Conservation (phyloP, 371 early-diverging fungal species). For the Rhizopus sp. region DNA sequence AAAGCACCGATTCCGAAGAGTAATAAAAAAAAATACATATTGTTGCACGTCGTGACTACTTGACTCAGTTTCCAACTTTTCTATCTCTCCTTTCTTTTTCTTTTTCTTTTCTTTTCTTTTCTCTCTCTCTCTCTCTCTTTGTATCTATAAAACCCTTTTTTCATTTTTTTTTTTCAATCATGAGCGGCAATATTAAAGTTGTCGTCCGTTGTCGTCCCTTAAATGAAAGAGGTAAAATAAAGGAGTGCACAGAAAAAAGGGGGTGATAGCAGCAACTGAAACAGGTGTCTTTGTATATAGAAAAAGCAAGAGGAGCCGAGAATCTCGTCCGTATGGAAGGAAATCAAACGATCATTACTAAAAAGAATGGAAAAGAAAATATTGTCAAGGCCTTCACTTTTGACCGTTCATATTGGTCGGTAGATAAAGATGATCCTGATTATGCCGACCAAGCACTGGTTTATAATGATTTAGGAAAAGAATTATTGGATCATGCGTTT, state of each 20-base stretch:
- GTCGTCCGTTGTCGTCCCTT: slow-evolving; percentile 83
- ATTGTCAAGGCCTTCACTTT: slow-evolving; percentile 70
- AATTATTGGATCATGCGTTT: slow-evolving; percentile 82
- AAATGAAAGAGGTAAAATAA: slow-evolving; percentile 65
- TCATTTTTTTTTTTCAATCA: slow-evolving; percentile 26
- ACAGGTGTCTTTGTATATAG: slow-evolving; percentile 23
- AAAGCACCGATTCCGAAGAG: slow-evolving; percentile 22
- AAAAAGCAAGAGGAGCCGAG: slow-evolving; percentile 58
- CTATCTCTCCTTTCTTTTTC: not conserved
- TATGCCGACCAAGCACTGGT: slow-evolving; percentile 77
- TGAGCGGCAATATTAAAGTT: slow-evolving; percentile 69
- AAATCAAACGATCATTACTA: slow-evolving; percentile 65
- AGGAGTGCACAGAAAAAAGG: not conserved
- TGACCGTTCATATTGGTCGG: slow-evolving; percentile 84
- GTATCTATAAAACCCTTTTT: slow-evolving; percentile 4
- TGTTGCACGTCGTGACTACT: too few relatives aligned
- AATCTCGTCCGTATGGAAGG: slow-evolving; percentile 66
- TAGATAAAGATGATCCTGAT: slow-evolving; percentile 53
- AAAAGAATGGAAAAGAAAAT: slow-evolving; percentile 25
- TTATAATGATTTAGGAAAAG: slow-evolving; percentile 76
- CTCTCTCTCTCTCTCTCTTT: too few relatives aligned
- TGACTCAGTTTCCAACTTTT: not conserved
- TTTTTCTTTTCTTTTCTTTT: not conserved
- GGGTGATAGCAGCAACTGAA: not conserved
- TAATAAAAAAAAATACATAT: slow-evolving; percentile 3